Percentiles rank a stretch among this genome's conserved stretches.
Evolutionary conservation across 495 filamentous ascomycete genomes (phyloP).

Genomic region (Diplogelasinospora grovesii): DNA sequence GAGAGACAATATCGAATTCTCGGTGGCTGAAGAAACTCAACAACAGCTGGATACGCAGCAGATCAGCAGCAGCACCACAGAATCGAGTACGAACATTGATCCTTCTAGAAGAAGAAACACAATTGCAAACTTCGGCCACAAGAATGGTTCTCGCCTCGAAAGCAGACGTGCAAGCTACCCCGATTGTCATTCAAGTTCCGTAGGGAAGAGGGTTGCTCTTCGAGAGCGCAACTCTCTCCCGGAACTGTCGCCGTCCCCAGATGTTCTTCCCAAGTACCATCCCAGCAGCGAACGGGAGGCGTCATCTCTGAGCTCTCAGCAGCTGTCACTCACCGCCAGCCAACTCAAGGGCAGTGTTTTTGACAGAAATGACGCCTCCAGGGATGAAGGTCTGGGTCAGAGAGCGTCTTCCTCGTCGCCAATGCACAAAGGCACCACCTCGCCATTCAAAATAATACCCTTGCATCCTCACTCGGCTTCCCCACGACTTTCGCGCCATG

Average conservation of each 20-base stretch:
- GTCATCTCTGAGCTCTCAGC: slow-evolving; percentile 32
- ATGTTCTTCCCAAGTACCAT: slow-evolving; percentile 23
- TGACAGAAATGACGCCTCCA: slow-evolving; percentile 7
- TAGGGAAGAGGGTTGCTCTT: slow-evolving; percentile 4
- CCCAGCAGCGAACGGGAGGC: slow-evolving; percentile 22
- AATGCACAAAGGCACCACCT: not conserved
- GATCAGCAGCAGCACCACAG: not conserved
- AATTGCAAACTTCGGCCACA: too few species aligned
- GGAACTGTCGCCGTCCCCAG: slow-evolving; percentile 22
- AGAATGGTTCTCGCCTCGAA: slow-evolving; percentile 7
- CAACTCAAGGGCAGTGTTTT: slow-evolving; percentile 21
- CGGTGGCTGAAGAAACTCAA: slow-evolving; percentile 15
- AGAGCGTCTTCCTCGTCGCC: slow-evolving; percentile 5
- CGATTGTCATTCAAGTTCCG: slow-evolving; percentile 3
- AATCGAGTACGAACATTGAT: not conserved
- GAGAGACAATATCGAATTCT: slow-evolving; percentile 36
- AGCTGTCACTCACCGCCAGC: slow-evolving; percentile 31
- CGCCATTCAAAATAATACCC: not conserved
- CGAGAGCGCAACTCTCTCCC: slow-evolving; percentile 17
- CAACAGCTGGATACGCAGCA: slow-evolving; percentile 6
- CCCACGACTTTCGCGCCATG: too few species aligned
- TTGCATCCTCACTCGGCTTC: slow-evolving; percentile 8
- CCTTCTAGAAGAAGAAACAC: too few species aligned
- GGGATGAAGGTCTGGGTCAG: slow-evolving; percentile 3
- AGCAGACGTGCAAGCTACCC: slow-evolving; percentile 22